Conservation (phyloP, 805 yeast genomes). For the Starmera pachycereana region DNA sequence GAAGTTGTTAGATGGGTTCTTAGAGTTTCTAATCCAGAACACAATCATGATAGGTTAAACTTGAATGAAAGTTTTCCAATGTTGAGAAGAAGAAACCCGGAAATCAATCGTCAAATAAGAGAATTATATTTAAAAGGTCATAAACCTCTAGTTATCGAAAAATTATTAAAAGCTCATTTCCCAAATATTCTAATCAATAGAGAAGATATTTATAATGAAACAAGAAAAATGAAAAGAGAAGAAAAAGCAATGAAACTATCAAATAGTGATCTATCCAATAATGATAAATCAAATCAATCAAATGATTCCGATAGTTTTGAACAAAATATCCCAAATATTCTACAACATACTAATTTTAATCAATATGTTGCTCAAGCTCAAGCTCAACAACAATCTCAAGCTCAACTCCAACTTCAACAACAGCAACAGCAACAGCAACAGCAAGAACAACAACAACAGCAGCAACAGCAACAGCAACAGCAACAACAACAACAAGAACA, state of each 20-base stretch:
- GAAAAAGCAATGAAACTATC: conserved; percentile 11
- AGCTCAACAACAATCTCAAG: conserved; percentile 7
- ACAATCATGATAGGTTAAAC: conserved; percentile 20
- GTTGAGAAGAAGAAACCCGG: conserved; percentile 22
- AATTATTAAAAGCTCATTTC: conserved; percentile 14
- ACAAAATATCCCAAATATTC: conserved; percentile 17
- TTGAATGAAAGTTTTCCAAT: conserved; percentile 20
- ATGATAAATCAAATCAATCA: conserved; percentile 2
- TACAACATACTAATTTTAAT: conserved; percentile 9
- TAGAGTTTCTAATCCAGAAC: conserved; percentile 18
- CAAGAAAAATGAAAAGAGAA: conserved; percentile 23
- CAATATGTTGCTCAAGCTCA: conserved; percentile 16
- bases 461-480: conserved; percentile 18
- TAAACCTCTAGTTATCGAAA: conserved; percentile 19
- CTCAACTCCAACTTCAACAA: not conserved
- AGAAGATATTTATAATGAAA: conserved; percentile 22
- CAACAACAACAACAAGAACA: conserved; percentile 15
- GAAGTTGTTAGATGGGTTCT: conserved; percentile 17
- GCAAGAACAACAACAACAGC: conserved; percentile 17
- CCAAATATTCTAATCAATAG: conserved; percentile 19
- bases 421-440: conserved; percentile 3
- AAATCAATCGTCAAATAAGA: conserved; percentile 20
- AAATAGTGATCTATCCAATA: conserved; percentile 2
- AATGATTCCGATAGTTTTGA: conserved; percentile 14
- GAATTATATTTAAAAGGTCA: conserved; percentile 19